Evolutionary conservation across 306 rosid genomes (phyloP).

Genomic region (Cotoneaster glaucophyllus): DNA sequence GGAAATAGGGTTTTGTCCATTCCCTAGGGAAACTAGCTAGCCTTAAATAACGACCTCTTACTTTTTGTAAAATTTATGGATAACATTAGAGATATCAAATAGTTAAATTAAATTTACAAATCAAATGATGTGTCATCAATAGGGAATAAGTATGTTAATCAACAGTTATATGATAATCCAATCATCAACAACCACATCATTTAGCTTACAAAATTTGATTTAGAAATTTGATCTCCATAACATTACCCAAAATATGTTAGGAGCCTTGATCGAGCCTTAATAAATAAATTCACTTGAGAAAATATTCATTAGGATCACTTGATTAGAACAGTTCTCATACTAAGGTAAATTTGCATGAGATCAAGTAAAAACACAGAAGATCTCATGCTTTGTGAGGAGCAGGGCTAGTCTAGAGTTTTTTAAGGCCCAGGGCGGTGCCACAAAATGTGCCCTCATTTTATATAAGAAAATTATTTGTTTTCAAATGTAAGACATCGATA

Average conservation of each 20-base stretch:
- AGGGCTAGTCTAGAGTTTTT: no score
- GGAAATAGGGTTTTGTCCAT: not conserved
- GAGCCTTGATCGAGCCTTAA: not conserved
- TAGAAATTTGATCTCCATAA: no score
- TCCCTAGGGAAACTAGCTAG: not conserved
- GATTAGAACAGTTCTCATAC: no score
- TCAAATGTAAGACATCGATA: no score
- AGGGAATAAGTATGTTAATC: fast-evolving
- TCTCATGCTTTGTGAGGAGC: not conserved
- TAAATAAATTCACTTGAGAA: no score
- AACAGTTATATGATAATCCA: fast-evolving
- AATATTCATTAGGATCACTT: fast-evolving
- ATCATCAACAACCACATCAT: fast-evolving
- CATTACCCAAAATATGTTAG: no score
- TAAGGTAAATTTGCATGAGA: fast-evolving
- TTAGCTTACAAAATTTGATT: fast-evolving
- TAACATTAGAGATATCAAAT: fast-evolving
- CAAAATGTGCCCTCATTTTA: no score
- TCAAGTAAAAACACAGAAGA: no score
- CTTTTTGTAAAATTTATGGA: not conserved
- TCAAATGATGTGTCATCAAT: fast-evolving
- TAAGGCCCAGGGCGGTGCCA: no score
- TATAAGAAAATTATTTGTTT: no score
- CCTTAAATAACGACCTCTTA: not conserved
- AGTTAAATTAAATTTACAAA: no score